Evolutionary conservation across 129 eudicot species (phyloP).

Genomic region (Helianthus annuus): DNA sequence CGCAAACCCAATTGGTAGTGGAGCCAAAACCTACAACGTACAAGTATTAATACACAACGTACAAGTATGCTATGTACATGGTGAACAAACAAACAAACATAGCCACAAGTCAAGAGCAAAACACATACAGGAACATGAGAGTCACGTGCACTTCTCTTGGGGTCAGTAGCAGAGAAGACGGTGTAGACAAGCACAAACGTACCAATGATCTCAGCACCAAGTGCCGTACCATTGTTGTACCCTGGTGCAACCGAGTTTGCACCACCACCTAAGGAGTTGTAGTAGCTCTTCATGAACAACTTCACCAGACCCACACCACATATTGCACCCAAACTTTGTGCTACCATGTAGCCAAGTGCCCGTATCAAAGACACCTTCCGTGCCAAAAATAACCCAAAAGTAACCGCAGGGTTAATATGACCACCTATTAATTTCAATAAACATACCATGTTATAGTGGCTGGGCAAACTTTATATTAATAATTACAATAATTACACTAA

Average conservation of each 20-base stretch:
- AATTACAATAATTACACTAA: too few species aligned
- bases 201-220: constrained; percentile 56
- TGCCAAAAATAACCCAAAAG: constrained; percentile 53
- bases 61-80: background rate
- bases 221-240: constrained; percentile 46
- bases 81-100: background rate
- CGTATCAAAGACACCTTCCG: constrained; percentile 41
- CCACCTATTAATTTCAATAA: constrained; percentile 33
- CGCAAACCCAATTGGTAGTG: constrained; percentile 50
- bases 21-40: constrained; percentile 47
- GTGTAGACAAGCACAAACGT: constrained; percentile 51
- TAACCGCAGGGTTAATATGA: constrained; percentile 60
- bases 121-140: constrained; percentile 51
- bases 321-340: constrained; percentile 54
- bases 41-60: constrained; percentile 12
- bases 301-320: constrained; percentile 55
- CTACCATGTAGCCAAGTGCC: constrained; percentile 51
- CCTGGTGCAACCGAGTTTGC: constrained; percentile 51
- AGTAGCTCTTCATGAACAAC: constrained; percentile 39
- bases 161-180: constrained; percentile 52
- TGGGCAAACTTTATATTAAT: too few species aligned
- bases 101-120: background rate
- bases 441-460: background rate
- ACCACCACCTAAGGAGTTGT: constrained; percentile 49
- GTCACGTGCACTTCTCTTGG: constrained; percentile 52